Evolutionary conservation across 768 basidiomycete species (phyloP).

Genomic region (Boletales sp.): DNA sequence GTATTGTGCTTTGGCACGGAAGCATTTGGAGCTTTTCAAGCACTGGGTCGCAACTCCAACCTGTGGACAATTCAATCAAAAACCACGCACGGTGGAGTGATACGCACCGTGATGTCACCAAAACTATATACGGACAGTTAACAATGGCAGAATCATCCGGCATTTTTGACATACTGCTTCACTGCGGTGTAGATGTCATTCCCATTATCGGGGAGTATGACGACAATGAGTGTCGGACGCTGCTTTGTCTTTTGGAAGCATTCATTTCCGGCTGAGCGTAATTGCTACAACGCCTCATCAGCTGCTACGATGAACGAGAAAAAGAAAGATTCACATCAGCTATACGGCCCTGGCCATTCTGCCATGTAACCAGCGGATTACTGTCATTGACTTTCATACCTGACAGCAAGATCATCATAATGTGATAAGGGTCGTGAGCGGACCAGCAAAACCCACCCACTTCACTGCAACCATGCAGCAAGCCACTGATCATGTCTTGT

Average conservation of each 20-base stretch:
- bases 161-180: conserved; percentile 58
- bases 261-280: conserved; percentile 49
- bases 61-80: conserved; percentile 29
- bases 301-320: neutral
- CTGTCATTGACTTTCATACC: conserved; percentile 55
- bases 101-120: conserved; percentile 58
- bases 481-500: conserved; percentile 51
- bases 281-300: conserved; percentile 32
- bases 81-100: neutral
- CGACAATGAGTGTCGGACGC: conserved; percentile 58
- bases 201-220: conserved; percentile 68
- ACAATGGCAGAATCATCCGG: neutral
- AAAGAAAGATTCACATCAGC: conserved; percentile 33
- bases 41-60: conserved; percentile 80
- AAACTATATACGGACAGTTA: conserved; percentile 44
- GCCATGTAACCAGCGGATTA: conserved; percentile 47
- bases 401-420: conserved; percentile 19
- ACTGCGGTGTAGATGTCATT: conserved; percentile 75
- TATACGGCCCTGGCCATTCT: conserved; percentile 56
- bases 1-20: conserved; percentile 68
- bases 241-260: conserved; percentile 38
- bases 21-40: conserved; percentile 63
- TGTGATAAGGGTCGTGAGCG: neutral
- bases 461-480: conserved; percentile 45
- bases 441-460: conserved; percentile 50